Percentiles rank a stretch among this genome's conserved stretches.
Evolutionary conservation across 2,329 filamentous ascomycete genomes (phyloP).

Genomic region (Phialemonium atrogriseum): DNA sequence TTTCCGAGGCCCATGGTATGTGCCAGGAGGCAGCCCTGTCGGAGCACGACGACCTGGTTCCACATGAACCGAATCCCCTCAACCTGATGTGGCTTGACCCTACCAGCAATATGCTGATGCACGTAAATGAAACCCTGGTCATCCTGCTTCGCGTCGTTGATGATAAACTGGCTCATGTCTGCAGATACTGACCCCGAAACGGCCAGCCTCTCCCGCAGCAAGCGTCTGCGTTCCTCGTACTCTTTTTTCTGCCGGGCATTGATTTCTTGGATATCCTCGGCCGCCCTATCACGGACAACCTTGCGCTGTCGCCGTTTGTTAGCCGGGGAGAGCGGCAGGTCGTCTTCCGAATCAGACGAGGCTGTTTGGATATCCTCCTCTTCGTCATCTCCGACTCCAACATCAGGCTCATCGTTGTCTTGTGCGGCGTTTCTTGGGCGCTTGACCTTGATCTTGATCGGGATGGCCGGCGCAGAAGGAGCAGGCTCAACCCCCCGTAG

Average conservation of each 20-base stretch:
- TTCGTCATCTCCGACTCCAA: background rate
- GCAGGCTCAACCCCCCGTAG: slow-evolving; percentile 10
- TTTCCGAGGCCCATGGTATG: slow-evolving; percentile 92
- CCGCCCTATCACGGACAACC: slow-evolving; percentile 39
- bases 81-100: slow-evolving; percentile 74
- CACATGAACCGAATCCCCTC: slow-evolving; percentile 81
- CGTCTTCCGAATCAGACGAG: slow-evolving; percentile 11
- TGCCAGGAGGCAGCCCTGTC: slow-evolving; percentile 72
- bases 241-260: slow-evolving; percentile 45
- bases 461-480: background rate
- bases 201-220: slow-evolving; percentile 37
- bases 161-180: slow-evolving; percentile 45
- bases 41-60: slow-evolving; percentile 63
- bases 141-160: slow-evolving; percentile 59
- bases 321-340: slow-evolving; percentile 21
- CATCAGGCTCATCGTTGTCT: no score
- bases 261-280: slow-evolving; percentile 44
- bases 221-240: slow-evolving; percentile 43
- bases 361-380: background rate
- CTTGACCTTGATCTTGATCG: slow-evolving; percentile 2
- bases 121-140: slow-evolving; percentile 56
- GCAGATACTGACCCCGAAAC: slow-evolving; percentile 31
- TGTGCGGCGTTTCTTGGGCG: no score
- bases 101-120: slow-evolving; percentile 50
- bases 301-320: slow-evolving; percentile 37